These are phyloP conservation scores for Tolypocladium pustulatum DNA, from an alignment of 2,329 filamentous ascomycete species.

Conservation along the genomic window DNA sequence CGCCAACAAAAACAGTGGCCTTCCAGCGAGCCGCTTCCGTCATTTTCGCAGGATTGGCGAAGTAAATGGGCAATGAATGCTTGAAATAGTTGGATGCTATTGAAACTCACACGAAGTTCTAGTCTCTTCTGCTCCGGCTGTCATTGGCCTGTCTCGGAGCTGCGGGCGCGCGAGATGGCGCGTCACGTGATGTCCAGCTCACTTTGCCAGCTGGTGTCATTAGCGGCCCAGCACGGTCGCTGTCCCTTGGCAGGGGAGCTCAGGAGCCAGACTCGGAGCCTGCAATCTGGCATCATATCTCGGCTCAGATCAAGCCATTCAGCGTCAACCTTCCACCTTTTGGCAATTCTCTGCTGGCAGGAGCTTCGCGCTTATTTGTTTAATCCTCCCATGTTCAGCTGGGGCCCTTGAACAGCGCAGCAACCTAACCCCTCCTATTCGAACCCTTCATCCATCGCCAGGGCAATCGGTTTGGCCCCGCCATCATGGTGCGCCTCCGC, in stretches of 20 bases:
- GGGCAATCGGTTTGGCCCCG: constrained; percentile 13
- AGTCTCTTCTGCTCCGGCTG: neutral
- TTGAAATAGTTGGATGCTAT: neutral
- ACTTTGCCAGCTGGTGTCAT: neutral
- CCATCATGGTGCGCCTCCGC: constrained; percentile 83
- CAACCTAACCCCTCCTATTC: constrained; percentile 5
- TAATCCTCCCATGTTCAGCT: constrained; percentile 9
- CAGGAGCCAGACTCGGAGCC: constrained; percentile 15
- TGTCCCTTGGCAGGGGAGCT: constrained; percentile 15
- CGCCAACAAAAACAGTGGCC: constrained; percentile 85
- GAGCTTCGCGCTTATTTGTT: constrained; percentile 13
- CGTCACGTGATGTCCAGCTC: constrained; percentile 5
- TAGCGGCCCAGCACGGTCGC: neutral
- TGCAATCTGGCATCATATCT: constrained; percentile 37
- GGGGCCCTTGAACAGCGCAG: constrained; percentile 7
- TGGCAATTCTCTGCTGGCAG: constrained; percentile 15
- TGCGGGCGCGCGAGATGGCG: too few species aligned
- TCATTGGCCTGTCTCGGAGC: neutral
- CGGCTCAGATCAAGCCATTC: constrained; percentile 1
- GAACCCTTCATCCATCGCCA: neutral
- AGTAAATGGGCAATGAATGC: neutral
- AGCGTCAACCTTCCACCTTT: constrained; percentile 10
- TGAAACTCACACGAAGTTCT: neutral
- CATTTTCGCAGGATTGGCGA: constrained; percentile 39
- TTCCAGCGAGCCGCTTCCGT: constrained; percentile 77